Evolutionary conservation across 805 yeast species (phyloP).

Genomic region (Osmozyma mogii): DNA sequence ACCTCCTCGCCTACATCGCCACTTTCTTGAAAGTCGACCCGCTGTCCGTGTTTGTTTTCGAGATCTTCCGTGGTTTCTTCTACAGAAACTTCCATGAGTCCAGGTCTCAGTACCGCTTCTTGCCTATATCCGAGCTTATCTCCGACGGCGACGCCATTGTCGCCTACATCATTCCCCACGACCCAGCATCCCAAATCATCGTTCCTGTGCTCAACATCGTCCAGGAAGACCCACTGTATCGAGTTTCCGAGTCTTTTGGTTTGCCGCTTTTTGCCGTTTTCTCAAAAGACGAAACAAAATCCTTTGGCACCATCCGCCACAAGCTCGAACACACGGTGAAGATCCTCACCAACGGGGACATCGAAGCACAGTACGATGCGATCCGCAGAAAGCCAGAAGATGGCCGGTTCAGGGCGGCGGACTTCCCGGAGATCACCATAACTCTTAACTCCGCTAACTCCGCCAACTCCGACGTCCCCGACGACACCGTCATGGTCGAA

Average conservation of each 20-base stretch:
- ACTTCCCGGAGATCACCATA: conserved; percentile 26
- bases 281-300: conserved; percentile 40
- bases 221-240: conserved; percentile 26
- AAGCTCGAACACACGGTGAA: conserved; percentile 41
- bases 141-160: conserved; percentile 53
- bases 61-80: conserved; percentile 54
- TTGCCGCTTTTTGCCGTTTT: conserved; percentile 68
- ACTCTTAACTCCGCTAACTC: background rate
- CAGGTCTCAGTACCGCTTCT: conserved; percentile 44
- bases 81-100: conserved; percentile 60
- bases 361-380: conserved; percentile 15
- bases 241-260: conserved; percentile 50
- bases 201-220: conserved; percentile 52
- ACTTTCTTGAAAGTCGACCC: conserved; percentile 29
- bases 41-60: conserved; percentile 22
- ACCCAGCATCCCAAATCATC: conserved; percentile 31
- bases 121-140: conserved; percentile 64
- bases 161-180: conserved; percentile 50
- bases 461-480: conserved; percentile 2
- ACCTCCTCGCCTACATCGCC: conserved; percentile 55
- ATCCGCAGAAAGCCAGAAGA: conserved; percentile 9
- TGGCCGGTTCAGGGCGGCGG: conserved; percentile 16
- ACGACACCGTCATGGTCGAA: conserved; percentile 14
- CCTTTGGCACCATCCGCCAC: conserved; percentile 49
- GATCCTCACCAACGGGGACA: conserved; percentile 17